Base-by-base conservation (phyloP, 495 filamentous ascomycete genomes). In the Saxispiralis lemnorum region DNA sequence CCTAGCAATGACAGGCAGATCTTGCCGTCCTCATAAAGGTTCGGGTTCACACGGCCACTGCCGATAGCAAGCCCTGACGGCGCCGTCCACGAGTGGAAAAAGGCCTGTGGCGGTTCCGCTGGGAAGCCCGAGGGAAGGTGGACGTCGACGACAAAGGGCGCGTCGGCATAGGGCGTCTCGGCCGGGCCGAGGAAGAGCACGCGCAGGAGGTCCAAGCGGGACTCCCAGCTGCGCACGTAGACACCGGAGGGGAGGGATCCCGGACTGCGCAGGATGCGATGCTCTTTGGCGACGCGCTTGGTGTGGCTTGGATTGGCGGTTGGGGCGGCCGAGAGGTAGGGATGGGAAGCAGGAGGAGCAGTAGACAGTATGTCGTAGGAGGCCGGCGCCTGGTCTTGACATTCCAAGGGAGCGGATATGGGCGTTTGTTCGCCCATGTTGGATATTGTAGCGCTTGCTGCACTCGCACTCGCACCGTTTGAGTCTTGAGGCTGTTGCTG, bases 1-100 rank as follows among this genome's bases (percentile, higher is more conserved):
- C 72, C 75, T 10, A 79, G 53, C 17, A 79, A 55, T 43, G 60
- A 73, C 10, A 79, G 57, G 45, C 75, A 79, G 28, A 78, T 71
- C 38, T 66, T 74, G 12, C 75, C 72, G 49, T 77, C 65, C 49
- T 76, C 71, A 49, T 76, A 76, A 4, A 79, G 52, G 49, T 79
- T 79, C 1, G 75, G 75, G 51, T 79, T 79, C 31, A 77, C 61
- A 12, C 61, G 58, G 1, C 70, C 44, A 12, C 30, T 33, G 11
- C 36, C 49, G 24, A 28, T 28, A 11, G 44, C 48, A 15, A 35
- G 15, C 12, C 31, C 44, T 24, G 19, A 24, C 10, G 37, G 35
- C 13, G 16, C 41, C 15, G 55, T 67, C 72, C 73, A 78, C 18
- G 65, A 69, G 51, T 78, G 72, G 48, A 78, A 78, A 53, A 62